phyloP scores from a whole-genome alignment of 2,329 filamentous ascomycete genomes.

The Lomentospora prolificans region DNA sequence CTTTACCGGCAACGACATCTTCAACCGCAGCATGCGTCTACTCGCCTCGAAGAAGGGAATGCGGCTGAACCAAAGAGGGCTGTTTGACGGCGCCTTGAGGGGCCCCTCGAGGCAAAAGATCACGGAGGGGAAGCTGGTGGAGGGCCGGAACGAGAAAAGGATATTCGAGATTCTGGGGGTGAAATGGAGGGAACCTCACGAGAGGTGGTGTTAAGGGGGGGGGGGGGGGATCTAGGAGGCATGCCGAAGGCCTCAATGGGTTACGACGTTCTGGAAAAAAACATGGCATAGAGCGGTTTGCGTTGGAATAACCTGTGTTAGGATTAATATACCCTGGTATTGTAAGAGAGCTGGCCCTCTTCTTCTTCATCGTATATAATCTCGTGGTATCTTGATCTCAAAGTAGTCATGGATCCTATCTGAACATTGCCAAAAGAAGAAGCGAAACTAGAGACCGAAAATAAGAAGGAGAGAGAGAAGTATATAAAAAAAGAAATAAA shows the following conservation, averaged over 20 bases:
- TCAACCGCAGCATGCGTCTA: slow-evolving; percentile 77
- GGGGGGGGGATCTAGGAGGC: background rate
- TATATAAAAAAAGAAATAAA: background rate
- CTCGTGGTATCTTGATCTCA: background rate
- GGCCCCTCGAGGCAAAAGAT: slow-evolving; percentile 47
- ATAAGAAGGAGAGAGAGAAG: background rate
- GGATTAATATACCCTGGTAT: too few relatives aligned
- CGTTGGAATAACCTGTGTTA: too few relatives aligned
- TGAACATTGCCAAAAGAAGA: background rate
- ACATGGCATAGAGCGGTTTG: too few relatives aligned
- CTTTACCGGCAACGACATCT: slow-evolving; percentile 91
- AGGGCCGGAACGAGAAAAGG: slow-evolving; percentile 62
- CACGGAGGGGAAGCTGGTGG: slow-evolving; percentile 60
- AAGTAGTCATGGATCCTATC: background rate
- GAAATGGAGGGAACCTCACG: slow-evolving; percentile 69
- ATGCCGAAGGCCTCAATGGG: background rate
- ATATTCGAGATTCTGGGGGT: slow-evolving; percentile 79
- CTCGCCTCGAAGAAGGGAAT: slow-evolving; percentile 73
- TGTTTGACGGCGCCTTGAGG: slow-evolving; percentile 63
- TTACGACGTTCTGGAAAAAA: too few relatives aligned
- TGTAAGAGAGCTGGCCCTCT: too few relatives aligned
- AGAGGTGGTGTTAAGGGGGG: slow-evolving; percentile 57
- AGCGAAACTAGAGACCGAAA: background rate
- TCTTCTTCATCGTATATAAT: background rate
- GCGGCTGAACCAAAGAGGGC: slow-evolving; percentile 73